Conservation (phyloP, 371 early-diverging fungal species). For the Zychaea mexicana region DNA sequence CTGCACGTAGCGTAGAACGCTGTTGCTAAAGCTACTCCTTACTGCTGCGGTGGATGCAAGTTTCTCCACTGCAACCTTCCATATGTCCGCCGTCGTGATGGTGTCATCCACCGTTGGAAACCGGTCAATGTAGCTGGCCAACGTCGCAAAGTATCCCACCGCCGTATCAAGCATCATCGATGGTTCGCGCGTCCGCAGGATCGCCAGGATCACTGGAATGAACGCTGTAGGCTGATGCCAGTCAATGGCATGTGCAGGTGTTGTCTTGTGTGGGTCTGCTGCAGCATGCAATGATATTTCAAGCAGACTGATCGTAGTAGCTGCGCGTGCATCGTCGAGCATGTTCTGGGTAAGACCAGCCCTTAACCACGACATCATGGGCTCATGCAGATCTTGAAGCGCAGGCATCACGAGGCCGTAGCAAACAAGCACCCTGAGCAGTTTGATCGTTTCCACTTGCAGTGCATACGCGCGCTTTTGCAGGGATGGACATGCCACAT, state of each 20-base stretch:
- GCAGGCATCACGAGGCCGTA: conserved; percentile 56
- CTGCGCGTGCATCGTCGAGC: conserved; percentile 17
- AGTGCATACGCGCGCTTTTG: conserved; percentile 40
- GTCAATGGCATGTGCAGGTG: conserved; percentile 57
- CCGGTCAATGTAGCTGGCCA: conserved; percentile 42
- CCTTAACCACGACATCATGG: conserved; percentile 47
- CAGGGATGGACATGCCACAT: conserved; percentile 22
- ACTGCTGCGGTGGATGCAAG: background rate
- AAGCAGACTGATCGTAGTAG: conserved; percentile 26
- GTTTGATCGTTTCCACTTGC: conserved; percentile 48
- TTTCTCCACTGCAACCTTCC: conserved; percentile 1
- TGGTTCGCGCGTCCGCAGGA: conserved; percentile 11
- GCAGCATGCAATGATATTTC: conserved; percentile 48
- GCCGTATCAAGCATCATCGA: conserved; percentile 25
- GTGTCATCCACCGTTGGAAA: conserved; percentile 32
- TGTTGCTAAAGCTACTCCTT: background rate
- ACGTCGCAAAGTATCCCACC: conserved; percentile 52
- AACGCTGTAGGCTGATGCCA: conserved; percentile 62
- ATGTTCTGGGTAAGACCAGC: conserved; percentile 21
- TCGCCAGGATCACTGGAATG: conserved; percentile 32
- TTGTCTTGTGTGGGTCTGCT: conserved; percentile 57
- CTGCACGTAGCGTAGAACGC: conserved; percentile 18
- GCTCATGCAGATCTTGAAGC: conserved; percentile 40
- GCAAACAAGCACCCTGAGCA: conserved; percentile 46
- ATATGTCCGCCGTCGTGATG: conserved; percentile 1